These are phyloP conservation scores for Coniochaeta ligniaria DNA, from an alignment of 2,329 filamentous ascomycete genomes.

Conservation along the genomic window DNA sequence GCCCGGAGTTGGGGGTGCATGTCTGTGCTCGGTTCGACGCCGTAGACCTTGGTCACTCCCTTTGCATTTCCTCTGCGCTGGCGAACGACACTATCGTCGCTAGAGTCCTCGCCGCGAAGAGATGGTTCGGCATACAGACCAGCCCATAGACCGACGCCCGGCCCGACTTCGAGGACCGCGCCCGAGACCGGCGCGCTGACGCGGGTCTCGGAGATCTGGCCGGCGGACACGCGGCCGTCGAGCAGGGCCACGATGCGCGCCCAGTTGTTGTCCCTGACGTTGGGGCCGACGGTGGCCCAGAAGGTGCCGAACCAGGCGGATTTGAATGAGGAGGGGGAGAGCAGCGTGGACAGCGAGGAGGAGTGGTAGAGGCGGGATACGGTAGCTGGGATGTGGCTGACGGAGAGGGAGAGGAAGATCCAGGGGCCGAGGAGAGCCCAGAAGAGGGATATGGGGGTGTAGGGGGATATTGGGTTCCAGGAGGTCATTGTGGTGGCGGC, in stretches of 20 bases:
- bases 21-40: conserved; percentile 55
- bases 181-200: conserved; percentile 32
- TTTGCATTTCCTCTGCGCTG: conserved; percentile 18
- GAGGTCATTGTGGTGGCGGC: neutral
- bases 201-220: conserved; percentile 22
- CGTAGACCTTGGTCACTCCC: conserved; percentile 43
- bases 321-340: conserved; percentile 33
- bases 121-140: conserved; percentile 32
- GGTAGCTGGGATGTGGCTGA: conserved; percentile 43
- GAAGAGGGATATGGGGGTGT: conserved; percentile 10
- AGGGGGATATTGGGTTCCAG: neutral
- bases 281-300: conserved; percentile 49
- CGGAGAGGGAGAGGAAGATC: conserved; percentile 42
- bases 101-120: neutral
- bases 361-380: conserved; percentile 32
- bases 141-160: conserved; percentile 55
- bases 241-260: conserved; percentile 45
- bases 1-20: conserved; percentile 40
- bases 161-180: conserved; percentile 54
- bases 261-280: conserved; percentile 33
- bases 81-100: conserved; percentile 6
- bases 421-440: conserved; percentile 37
- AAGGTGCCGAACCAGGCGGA: conserved; percentile 54
- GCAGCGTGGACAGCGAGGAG: conserved; percentile 23
- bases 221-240: conserved; percentile 35